Conservation (phyloP, 73 alveolate species). For the Paramecium pentaurelia region DNA sequence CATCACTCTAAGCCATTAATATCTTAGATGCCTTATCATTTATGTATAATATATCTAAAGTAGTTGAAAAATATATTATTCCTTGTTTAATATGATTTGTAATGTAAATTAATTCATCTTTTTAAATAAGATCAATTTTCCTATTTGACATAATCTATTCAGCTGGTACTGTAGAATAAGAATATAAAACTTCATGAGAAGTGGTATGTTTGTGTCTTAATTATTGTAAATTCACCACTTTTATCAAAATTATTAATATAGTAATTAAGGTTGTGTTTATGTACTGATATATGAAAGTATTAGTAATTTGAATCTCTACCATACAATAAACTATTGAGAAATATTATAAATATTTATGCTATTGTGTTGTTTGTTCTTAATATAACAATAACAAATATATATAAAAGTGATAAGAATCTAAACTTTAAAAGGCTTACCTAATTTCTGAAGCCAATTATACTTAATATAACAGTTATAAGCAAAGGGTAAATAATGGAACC, state of each 20-base stretch:
- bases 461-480: neutral
- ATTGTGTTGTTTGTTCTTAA: neutral
- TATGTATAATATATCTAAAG: neutral
- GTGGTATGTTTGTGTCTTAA: neutral
- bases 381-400: neutral
- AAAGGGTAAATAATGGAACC: neutral
- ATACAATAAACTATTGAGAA: neutral
- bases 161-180: neutral
- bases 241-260: neutral
- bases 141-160: neutral
- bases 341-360: neutral
- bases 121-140: neutral
- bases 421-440: neutral
- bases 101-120: neutral
- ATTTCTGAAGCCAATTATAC: neutral
- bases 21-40: neutral
- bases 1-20: neutral
- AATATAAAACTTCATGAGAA: neutral
- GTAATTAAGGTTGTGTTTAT: neutral
- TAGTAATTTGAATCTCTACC: neutral
- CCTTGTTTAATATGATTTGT: neutral
- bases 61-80: neutral
- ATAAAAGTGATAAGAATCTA: neutral
- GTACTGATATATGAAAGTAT: neutral
- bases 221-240: neutral